Base-by-base conservation (phyloP, 768 basidiomycete genomes). In the Leccinum imitatum region DNA sequence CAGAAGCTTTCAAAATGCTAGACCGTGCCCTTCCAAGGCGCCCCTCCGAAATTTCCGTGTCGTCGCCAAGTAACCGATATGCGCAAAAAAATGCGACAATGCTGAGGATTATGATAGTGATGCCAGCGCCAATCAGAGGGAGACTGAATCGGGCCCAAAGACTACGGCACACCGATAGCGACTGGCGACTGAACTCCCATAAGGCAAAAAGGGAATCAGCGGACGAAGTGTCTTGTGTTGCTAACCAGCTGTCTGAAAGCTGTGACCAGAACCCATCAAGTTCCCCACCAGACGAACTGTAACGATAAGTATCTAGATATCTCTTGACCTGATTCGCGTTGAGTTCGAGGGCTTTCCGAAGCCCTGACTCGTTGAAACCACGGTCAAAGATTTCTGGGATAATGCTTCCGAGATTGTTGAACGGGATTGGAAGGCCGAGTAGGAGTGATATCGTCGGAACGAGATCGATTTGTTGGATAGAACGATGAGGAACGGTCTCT, bases 61-160 rank as follows among this genome's bases (percentile, higher is more conserved):
- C 71, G 9, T 69, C 67, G 10, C 77, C 76, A 59, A 89, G 75
- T 37, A 79, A 78, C 23, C 69, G 67, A 70, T 86, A 92, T 0
- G 89, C 64, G 1, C 79, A 76, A 79, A 83, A 84, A 2, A 81
- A 75, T 0, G 86, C 82, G 6, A 84, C 66, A 0, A 87, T 70
- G 33, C 86, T 79, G 23, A 87, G 71, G 1, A 76, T 78, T 30
- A 95, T 79, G 25, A 92, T 73, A 0, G 72, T 65, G 10, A 96
- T 73, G 0, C 96, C 97, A 27, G 89, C 76, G 4, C 77, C 73
- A 82, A 98, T 98, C 14, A 91, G 78, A 1, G 83, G 67, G 3
- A 88, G 78, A 63, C 94, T 91, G 79, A 99, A 98, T 67, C 93
- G 92, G 1, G 97, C 96, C 97, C 97, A 99, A 57, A 98, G 85